Base-by-base conservation (phyloP, 768 basidiomycete species). In the Steccherinum ochraceum region DNA sequence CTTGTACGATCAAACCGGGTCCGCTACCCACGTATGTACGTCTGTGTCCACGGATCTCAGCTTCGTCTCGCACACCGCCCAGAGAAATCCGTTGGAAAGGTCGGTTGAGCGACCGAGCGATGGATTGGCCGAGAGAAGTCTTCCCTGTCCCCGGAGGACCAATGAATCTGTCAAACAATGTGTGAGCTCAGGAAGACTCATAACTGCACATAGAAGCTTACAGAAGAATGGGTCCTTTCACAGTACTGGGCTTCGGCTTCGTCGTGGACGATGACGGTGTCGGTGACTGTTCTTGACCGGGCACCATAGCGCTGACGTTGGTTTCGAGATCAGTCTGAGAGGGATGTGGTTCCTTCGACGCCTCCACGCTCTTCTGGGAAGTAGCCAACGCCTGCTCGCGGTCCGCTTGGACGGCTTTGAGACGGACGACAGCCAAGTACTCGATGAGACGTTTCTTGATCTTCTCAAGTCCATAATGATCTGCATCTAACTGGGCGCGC, bases 111-210 rank as follows among this genome's bases (percentile, higher is more conserved):
- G 91, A 86, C 40, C 82, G 83, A 2, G 93, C 93, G 24, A 97
- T 79, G 0, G 88, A 91, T 57, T 88, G 86, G 0, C 93, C 93
- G 1, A 97, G 81, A 1, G 89, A 92, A 0, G 93, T 96, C 69
- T 95, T 94, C 26, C 91, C 93, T 0, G 84, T 87, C 2, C 93
- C 93, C 0, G 93, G 93, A 10, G 93, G 93, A 10, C 93, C 93
- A 26, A 91, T 87, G 49, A 93, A 88, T 58, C 88, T 84, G 58
- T 5, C 10, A 51, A 12, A 12, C n/a, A n/a, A 52, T 56, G 20
- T 50, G 54, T n/a, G n/a, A n/a, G n/a, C n/a, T n/a, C n/a, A n/a
- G n/a, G n/a, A n/a, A n/a, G n/a, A n/a, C n/a, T n/a, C n/a, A n/a
- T n/a, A n/a, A n/a, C n/a, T n/a, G n/a, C n/a, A n/a, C n/a, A n/a